A percentile compares a stretch with the other conserved stretches of the same genome.
These are phyloP conservation scores for Stylonectria norvegica DNA, from an alignment of 2,329 filamentous ascomycete genomes.

Conservation along the genomic window DNA sequence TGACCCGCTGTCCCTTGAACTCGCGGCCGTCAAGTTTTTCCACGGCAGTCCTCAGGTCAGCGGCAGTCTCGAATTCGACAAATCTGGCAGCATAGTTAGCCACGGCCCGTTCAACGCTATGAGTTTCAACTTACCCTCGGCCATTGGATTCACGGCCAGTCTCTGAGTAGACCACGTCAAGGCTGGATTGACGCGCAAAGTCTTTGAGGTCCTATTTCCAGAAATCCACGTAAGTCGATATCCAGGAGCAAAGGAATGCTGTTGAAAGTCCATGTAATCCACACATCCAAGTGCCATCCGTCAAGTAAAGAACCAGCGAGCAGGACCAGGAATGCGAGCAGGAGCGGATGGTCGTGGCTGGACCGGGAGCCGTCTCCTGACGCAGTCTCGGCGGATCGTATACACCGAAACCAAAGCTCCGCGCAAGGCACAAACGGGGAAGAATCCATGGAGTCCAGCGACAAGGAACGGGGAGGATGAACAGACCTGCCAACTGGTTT, in stretches of 20 bases:
- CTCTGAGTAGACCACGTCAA: constrained; percentile 98
- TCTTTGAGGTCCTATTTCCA: constrained; percentile 98
- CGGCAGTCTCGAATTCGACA: constrained; percentile 93
- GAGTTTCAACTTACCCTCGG: constrained; percentile 65
- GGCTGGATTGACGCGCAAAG: constrained; percentile 92
- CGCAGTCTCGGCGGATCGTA: constrained; percentile 26
- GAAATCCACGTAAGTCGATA: constrained; percentile 76
- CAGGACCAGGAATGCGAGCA: constrained; percentile 24
- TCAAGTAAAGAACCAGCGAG: constrained; percentile 35
- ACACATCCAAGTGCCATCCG: constrained; percentile 36
- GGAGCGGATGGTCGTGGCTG: constrained; percentile 27
- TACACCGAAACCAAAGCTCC: constrained; percentile 30
- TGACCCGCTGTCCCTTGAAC: constrained; percentile 86
- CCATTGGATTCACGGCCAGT: constrained; percentile 88
- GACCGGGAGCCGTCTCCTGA: constrained; percentile 27
- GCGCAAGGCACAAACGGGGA: constrained; percentile 28
- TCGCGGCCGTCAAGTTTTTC: constrained; percentile 92
- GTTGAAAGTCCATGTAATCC: constrained; percentile 33
- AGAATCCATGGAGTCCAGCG: constrained; percentile 42
- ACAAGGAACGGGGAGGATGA: constrained; percentile 57
- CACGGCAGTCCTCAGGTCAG: constrained; percentile 84
- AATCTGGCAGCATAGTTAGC: constrained; percentile 57
- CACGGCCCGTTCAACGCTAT: neutral
- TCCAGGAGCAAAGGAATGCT: constrained; percentile 45
- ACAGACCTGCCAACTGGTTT: constrained; percentile 99